Evolutionary conservation across 2,329 filamentous ascomycete genomes (phyloP).

Genomic region (Fonsecaea erecta): DNA sequence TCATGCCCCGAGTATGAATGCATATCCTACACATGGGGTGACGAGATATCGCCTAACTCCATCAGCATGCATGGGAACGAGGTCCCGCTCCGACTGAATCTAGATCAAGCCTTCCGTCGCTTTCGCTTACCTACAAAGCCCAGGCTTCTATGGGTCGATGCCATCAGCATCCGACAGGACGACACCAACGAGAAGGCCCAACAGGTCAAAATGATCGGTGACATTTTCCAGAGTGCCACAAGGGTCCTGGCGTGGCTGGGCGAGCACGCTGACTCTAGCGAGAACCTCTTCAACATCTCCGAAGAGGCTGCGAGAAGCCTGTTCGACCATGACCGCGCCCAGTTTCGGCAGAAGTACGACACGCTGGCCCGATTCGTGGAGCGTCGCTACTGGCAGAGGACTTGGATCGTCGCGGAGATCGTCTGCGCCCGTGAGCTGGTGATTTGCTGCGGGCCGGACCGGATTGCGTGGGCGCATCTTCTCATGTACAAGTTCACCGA

Average conservation of each 20-base stretch:
- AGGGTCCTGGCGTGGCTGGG: background rate
- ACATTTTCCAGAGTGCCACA: background rate
- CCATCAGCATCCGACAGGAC: background rate
- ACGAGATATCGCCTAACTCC: background rate
- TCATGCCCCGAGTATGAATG: background rate
- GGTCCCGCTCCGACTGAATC: background rate
- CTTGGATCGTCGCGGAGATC: slow-evolving; percentile 4
- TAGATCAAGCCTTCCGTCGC: background rate
- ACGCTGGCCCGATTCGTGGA: background rate
- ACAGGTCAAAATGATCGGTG: background rate
- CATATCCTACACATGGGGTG: slow-evolving; percentile 1
- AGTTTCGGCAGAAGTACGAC: slow-evolving; percentile 3
- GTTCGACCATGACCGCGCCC: background rate
- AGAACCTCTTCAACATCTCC: background rate
- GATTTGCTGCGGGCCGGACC: background rate
- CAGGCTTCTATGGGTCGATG: background rate
- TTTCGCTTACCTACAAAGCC: background rate
- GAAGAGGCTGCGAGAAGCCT: background rate
- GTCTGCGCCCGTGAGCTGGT: slow-evolving; percentile 3
- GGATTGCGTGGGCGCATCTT: background rate
- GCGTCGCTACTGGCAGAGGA: slow-evolving; percentile 6
- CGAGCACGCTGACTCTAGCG: background rate
- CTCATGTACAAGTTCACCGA: slow-evolving; percentile 5
- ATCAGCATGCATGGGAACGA: background rate
- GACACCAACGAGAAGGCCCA: background rate